These are phyloP conservation scores for Pseudogymnoascus sp. DNA, from an alignment of 2,329 filamentous ascomycete species.

Conservation along the genomic window DNA sequence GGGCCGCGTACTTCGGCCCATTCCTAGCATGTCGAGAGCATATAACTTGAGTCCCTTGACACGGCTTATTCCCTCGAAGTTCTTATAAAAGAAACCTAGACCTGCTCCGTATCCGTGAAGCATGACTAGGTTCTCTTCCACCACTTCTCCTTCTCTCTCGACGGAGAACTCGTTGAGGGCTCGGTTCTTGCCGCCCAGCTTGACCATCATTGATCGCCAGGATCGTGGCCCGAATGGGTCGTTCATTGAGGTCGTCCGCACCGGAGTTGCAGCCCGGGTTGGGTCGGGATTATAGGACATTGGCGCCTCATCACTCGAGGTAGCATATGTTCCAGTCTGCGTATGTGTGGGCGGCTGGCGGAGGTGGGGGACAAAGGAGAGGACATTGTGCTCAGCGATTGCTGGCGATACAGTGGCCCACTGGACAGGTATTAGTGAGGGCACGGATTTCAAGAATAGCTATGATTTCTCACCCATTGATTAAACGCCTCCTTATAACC, in stretches of 20 bases:
- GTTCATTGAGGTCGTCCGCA: constrained; percentile 42
- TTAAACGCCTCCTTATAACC: constrained; percentile 85
- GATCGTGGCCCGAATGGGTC: constrained; percentile 79
- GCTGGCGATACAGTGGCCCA: constrained; percentile 81
- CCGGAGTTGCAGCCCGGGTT: constrained; percentile 32
- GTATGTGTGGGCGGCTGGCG: constrained; percentile 51
- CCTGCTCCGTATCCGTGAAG: constrained; percentile 95
- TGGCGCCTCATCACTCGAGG: constrained; percentile 34
- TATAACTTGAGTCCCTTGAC: constrained; percentile 79
- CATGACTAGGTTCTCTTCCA: constrained; percentile 86
- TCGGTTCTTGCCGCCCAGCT: constrained; percentile 76
- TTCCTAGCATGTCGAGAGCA: constrained; percentile 88
- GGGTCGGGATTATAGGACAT: constrained; percentile 29
- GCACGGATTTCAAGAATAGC: neutral
- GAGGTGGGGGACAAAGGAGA: constrained; percentile 78
- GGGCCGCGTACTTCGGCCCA: constrained; percentile 82
- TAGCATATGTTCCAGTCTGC: constrained; percentile 48
- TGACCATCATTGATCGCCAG: constrained; percentile 81
- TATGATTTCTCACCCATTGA: constrained; percentile 64
- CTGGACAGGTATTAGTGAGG: constrained; percentile 37
- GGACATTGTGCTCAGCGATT: constrained; percentile 77
- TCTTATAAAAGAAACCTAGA: constrained; percentile 96
- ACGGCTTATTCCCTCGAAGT: constrained; percentile 81
- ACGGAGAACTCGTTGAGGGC: constrained; percentile 90
- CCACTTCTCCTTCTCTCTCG: constrained; percentile 69